These are phyloP conservation scores for Arachis hypogaea DNA, from an alignment of 306 rosid genomes.

Conservation along the genomic window DNA sequence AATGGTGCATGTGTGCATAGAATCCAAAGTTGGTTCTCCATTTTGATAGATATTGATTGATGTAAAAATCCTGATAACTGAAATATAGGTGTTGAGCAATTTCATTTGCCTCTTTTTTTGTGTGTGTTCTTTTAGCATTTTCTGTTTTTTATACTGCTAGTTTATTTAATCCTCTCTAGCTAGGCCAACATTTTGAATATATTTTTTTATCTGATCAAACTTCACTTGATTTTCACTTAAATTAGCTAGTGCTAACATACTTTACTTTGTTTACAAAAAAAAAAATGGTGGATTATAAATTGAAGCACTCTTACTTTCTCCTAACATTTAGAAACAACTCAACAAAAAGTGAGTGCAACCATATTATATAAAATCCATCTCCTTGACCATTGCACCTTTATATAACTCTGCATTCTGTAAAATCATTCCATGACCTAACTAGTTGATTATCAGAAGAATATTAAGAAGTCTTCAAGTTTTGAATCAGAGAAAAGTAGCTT, in stretches of 20 bases:
- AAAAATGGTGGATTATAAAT: neutral
- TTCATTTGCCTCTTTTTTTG: neutral
- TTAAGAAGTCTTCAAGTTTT: neutral
- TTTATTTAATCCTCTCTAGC: constrained; percentile 7
- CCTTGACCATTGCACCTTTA: neutral
- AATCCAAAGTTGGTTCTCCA: neutral
- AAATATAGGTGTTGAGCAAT: neutral
- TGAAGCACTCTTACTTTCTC: neutral
- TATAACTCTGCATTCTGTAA: neutral
- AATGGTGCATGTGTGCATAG: constrained; percentile 15
- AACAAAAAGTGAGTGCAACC: neutral
- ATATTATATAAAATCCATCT: too few relatives aligned
- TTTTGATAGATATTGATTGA: constrained; percentile 1
- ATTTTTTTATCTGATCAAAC: too few relatives aligned
- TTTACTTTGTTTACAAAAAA: neutral
- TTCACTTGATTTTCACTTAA: too few relatives aligned
- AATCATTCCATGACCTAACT: neutral
- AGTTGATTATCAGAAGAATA: neutral
- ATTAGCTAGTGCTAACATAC: neutral
- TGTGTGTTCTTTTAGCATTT: neutral
- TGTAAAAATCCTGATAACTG: constrained; percentile 32
- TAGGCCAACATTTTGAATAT: neutral
- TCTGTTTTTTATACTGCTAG: neutral
- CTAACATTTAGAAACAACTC: neutral
- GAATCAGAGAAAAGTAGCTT: constrained; percentile 42